Evolutionary conservation across 2,329 filamentous ascomycete genomes (phyloP).

Genomic region (Trematosphaeria pertusa): DNA sequence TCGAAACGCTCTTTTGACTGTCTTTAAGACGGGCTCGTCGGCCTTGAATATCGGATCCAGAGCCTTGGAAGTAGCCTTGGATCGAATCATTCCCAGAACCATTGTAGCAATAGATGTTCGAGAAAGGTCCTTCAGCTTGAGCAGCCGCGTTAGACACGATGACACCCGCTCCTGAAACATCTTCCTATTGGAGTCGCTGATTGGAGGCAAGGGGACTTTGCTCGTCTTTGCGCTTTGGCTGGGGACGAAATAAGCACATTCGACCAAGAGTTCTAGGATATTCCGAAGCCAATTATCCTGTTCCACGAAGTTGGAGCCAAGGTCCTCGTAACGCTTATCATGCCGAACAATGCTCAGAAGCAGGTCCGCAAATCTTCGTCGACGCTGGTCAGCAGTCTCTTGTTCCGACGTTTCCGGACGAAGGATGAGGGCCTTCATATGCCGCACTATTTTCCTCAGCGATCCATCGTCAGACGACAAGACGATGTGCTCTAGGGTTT

Average conservation of each 20-base stretch:
- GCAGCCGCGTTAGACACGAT: constrained; percentile 61
- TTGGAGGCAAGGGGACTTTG: constrained; percentile 50
- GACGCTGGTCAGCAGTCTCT: constrained; percentile 52
- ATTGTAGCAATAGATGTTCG: constrained; percentile 36
- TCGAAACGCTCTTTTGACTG: constrained; percentile 41
- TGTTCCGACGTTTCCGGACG: constrained; percentile 55
- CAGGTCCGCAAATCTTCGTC: constrained; percentile 60
- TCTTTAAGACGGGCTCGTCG: constrained; percentile 52
- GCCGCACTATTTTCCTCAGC: constrained; percentile 60
- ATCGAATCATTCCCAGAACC: constrained; percentile 37
- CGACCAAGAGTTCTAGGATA: constrained; percentile 55
- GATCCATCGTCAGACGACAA: constrained; percentile 62
- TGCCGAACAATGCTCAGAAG: constrained; percentile 59
- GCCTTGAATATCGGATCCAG: constrained; percentile 57
- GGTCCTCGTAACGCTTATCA: constrained; percentile 40
- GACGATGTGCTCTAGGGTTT: constrained; percentile 79
- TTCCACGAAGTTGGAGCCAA: constrained; percentile 33
- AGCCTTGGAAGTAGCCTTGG: constrained; percentile 37
- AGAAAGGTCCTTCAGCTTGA: constrained; percentile 37
- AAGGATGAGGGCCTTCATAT: constrained; percentile 56
- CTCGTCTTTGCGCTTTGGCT: constrained; percentile 38
- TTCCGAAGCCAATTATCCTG: constrained; percentile 53
- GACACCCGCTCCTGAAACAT: constrained; percentile 63
- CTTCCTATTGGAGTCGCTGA: constrained; percentile 57
- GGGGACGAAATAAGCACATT: constrained; percentile 58